Conservation (phyloP, 768 basidiomycete species). For the Russula brevipes region DNA sequence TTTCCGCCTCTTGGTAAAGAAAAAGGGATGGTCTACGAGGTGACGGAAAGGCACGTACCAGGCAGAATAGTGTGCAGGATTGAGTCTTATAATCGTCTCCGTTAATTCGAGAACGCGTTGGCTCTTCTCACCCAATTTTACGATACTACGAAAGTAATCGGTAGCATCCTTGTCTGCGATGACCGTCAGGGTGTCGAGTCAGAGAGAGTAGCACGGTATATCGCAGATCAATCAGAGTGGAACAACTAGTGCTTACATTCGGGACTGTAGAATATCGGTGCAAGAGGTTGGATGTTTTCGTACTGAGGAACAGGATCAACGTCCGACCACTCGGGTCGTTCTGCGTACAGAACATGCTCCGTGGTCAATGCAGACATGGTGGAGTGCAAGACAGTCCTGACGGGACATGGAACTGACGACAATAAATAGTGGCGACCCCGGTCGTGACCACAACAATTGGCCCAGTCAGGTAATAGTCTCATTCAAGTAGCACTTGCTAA, state of each 20-base stretch:
- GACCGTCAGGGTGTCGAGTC: slow-evolving; percentile 2
- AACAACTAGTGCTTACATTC: slow-evolving; percentile 60
- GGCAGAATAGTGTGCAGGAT: slow-evolving; percentile 95
- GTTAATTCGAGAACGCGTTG: slow-evolving; percentile 81
- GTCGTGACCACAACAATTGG: slow-evolving; percentile 2
- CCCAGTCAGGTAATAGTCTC: not conserved
- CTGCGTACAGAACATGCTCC: slow-evolving; percentile 42
- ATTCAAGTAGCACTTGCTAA: not conserved
- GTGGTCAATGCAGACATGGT: slow-evolving; percentile 13
- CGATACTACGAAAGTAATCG: slow-evolving; percentile 84
- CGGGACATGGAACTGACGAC: not conserved
- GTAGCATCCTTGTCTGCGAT: slow-evolving; percentile 84
- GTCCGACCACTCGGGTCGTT: slow-evolving; percentile 74
- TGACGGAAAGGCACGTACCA: slow-evolving; percentile 53
- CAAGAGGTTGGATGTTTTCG: slow-evolving; percentile 71
- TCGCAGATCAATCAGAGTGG: slow-evolving; percentile 23
- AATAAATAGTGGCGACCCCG: not conserved
- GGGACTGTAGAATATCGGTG: slow-evolving; percentile 84
- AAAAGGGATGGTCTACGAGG: not conserved
- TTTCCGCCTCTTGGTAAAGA: slow-evolving; percentile 31
- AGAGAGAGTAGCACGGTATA: slow-evolving; percentile 7
- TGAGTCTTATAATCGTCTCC: slow-evolving; percentile 80
- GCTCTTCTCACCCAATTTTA: slow-evolving; percentile 72
- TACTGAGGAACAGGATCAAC: slow-evolving; percentile 76
- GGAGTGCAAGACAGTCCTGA: not conserved